Base-by-base conservation (phyloP, 2,329 filamentous ascomycete species). In the Ceratocystis variospora region DNA sequence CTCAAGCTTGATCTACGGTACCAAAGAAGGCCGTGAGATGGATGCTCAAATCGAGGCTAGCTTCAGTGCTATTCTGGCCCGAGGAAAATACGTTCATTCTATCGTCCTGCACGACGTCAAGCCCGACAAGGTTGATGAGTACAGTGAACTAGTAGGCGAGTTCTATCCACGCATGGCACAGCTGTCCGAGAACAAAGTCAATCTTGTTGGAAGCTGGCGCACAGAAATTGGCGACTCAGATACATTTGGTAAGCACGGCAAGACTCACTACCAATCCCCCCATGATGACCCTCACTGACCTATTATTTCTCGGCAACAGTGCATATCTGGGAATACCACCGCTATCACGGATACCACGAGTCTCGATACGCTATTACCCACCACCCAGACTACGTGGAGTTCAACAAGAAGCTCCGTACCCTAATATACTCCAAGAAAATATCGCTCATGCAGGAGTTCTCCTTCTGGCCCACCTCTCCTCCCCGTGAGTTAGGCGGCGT, bases 241-340 rank as follows among this genome's bases (percentile, higher is more conserved):
- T 73, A 96, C 92, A 0, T 99, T 99, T 77, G 85, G 92, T 96
- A 83, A 69, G 84, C 75, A 15, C 19, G 3, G 22, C 53, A 57
- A 57, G 31, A 28, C 17, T 37, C 25, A 31, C 1, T 31, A 33
- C 28, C 41, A 12, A 48, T n/a, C 19, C 10, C 22, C 31, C 25
- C 37, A 22, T 28, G 19, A 45, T 1, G 22, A 19, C n/a, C 28
- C 22, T 50, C 31, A 12, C 55, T 63, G 28, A 61, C n/a, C 15
- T 8, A 10, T 65, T 0, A 44, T 15, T 12, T 62, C 6, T 33
- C 19, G 19, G 57, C 64, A 72, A 97, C 37, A 41, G 94, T 99
- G 63, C 94, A 99, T 75, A 99, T 99, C 73, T 99, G 94, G 94
- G 94, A 99, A 77, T 99, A 99, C 76, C 92, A 97, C 77, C 88